A percentile compares a stretch with the other conserved stretches of the same genome.
Evolutionary conservation across 1,139 yeast genomes (phyloP).

Genomic region (Protomyces inouyei): DNA sequence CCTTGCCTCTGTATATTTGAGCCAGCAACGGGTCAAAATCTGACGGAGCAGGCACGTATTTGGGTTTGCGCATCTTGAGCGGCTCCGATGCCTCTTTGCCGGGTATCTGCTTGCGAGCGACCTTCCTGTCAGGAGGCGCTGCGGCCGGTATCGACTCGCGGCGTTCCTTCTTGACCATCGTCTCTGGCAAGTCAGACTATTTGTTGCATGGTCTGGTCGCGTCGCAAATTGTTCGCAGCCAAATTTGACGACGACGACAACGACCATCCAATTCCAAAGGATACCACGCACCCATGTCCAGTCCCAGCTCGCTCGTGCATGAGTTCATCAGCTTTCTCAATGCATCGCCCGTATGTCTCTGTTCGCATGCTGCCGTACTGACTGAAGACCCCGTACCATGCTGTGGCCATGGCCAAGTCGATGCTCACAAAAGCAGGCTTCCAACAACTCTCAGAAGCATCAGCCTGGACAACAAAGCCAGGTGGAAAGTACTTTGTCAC

Average conservation of each 20-base stretch:
- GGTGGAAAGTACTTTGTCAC: slow-evolving; percentile 67
- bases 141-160: neutral
- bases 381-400: slow-evolving; percentile 78
- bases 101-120: neutral
- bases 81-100: neutral
- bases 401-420: slow-evolving; percentile 61
- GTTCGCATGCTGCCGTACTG: neutral
- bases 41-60: neutral
- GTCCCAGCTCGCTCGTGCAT: slow-evolving; percentile 4
- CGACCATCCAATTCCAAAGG: neutral
- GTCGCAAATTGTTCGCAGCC: neutral
- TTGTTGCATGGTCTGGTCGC: neutral
- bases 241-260: neutral
- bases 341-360: slow-evolving; percentile 52
- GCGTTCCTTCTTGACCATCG: neutral
- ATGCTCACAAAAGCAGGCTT: slow-evolving; percentile 61
- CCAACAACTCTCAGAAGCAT: slow-evolving; percentile 65
- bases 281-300: neutral
- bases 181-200: neutral
- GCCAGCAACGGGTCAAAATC: slow-evolving; percentile 66
- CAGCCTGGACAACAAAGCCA: slow-evolving; percentile 59
- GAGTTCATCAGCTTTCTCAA: slow-evolving; percentile 55
- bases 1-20: slow-evolving; percentile 80
- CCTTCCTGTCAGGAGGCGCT: neutral
- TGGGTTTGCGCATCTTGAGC: neutral